Percentiles rank a stretch among this genome's conserved stretches.
phyloP scores from a whole-genome alignment of 163 green algal genomes.

The Smithsoniella earleae region DNA sequence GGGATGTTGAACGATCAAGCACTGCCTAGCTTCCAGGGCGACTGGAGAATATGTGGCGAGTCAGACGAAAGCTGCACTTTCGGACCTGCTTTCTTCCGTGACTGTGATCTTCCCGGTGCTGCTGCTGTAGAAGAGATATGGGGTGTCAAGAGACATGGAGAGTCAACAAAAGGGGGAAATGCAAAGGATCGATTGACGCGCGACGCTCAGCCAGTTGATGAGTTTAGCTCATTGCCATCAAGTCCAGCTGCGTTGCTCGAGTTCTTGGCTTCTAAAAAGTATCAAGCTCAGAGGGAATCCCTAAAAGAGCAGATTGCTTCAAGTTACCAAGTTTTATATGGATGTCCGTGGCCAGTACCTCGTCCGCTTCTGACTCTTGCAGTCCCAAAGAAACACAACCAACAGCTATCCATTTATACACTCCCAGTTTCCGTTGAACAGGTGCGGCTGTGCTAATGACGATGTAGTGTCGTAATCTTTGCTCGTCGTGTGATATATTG shows the following conservation, averaged over 20 bases:
- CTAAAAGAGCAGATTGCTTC: background rate
- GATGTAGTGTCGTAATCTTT: no score
- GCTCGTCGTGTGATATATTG: no score
- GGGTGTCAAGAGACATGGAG: background rate
- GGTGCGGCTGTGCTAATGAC: no score
- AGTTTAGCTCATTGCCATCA: background rate
- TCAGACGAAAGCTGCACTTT: background rate
- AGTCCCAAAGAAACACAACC: background rate
- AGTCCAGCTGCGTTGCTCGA: slow-evolving; percentile 18
- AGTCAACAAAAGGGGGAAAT: no score
- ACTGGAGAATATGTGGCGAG: slow-evolving; percentile 28
- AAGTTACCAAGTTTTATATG: slow-evolving; percentile 8
- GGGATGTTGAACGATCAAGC: no score
- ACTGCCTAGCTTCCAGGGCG: no score
- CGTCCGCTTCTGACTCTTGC: slow-evolving; percentile 9
- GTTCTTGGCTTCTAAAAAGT: slow-evolving; percentile 7
- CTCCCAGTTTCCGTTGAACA: slow-evolving; percentile 8
- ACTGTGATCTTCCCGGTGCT: background rate
- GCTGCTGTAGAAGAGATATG: slow-evolving; percentile 18
- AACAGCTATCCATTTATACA: background rate
- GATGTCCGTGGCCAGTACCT: background rate
- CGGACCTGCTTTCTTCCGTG: background rate
- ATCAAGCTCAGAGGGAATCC: no score
- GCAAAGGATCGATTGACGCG: no score
- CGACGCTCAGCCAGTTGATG: background rate